Base-by-base conservation (phyloP, 768 basidiomycete genomes). In the Saitozyma sp. region DNA sequence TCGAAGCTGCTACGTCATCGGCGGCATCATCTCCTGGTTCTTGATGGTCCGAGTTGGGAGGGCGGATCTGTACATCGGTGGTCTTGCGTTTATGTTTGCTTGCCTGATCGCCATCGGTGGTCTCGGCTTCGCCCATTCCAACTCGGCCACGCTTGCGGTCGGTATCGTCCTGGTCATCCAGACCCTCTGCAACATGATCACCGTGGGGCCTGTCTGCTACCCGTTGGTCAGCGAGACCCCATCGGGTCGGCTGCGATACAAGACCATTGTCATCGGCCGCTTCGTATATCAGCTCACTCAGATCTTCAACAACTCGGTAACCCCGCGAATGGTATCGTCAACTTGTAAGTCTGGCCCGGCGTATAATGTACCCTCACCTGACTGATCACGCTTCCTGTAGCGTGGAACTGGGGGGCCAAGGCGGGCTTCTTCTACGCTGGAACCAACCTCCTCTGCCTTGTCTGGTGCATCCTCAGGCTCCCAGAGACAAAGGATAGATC, bases 221-320 rank as follows among this genome's bases (percentile, higher is more conserved):
- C 60, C 69, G 7, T 62, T 70, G 62, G 54, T 70, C 13, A 66
- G 65, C n/a, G 69, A 70, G 45, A 61, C 61, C 6, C 66, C 69
- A 9, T 58, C 63, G n/a, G 58, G 64, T 20, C 51, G 63, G 52
- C 58, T 70, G 7, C 14, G 67, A 20, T 62, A 70, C 58, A 79
- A 81, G 73, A 78, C 79, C 41, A 69, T 59, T 49, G 61, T 61
- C 55, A 63, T 71, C 41, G 70, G 70, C 50, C 53, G 70, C 51
- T 60, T 59, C 52, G 64, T 56, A 6, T 71, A 71, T 60, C 61
- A 64, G 19, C 51, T 71, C 43, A 61, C 63, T 29, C 58, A 59
- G 7, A 70, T 70, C 48, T 57, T 70, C 54, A 51, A 29, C 43
- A 68, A 68, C 49, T 61, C 58, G 20, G 57, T 68, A 11, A 63